Base-by-base conservation (phyloP, 192 early-diverging fungal species). In the Phycomyces blakesleeanus region DNA sequence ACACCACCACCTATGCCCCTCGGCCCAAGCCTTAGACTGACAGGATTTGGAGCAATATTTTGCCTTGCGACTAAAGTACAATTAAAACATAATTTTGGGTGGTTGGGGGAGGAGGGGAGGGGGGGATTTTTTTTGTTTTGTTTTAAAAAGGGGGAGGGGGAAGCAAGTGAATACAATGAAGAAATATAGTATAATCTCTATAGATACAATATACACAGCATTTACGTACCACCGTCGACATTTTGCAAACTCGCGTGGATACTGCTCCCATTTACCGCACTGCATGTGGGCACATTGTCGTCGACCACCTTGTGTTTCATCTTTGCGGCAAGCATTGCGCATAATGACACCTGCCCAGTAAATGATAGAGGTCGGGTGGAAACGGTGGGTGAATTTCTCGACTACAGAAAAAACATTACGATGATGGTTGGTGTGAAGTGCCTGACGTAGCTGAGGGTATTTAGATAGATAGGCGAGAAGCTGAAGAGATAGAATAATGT, bases 381-480 rank as follows among this genome's bases (percentile, higher is more conserved):
- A 61, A 63, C 89, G 71, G 67, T 80, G 78, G 10, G 88, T 88
- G 41, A 89, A 92, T 64, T 84, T 80, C 67, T 92, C 88, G 3
- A 92, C 90, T 15, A 89, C 76, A 5, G 85, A 81, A 77, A 92
- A 90, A n/a, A 92, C 86, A 53, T 92, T 87, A 20, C 73, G 74
- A 40, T 68, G 76, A 29, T 76, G 60, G 12, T 76, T 70, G 12
- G 73, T 76, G 50, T 82, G 81, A 49, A 85, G 81, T 4, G 79
- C 68, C 5, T 74, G 80, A n/a, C 95, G 87, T 59, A 94, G 79
- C 7, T 87, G 81, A 22, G 90, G 88, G 71, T 94, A 94, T 72
- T 97, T 97, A 55, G 87, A 90, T 10, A 97, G 84, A 62, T 93
- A 93, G 29, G 91, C 92, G 11, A 94, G 80, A 14, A 97, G 77